Evolutionary conservation across 495 filamentous ascomycete genomes (phyloP).

Genomic region (Parachaetomium inaequale): DNA sequence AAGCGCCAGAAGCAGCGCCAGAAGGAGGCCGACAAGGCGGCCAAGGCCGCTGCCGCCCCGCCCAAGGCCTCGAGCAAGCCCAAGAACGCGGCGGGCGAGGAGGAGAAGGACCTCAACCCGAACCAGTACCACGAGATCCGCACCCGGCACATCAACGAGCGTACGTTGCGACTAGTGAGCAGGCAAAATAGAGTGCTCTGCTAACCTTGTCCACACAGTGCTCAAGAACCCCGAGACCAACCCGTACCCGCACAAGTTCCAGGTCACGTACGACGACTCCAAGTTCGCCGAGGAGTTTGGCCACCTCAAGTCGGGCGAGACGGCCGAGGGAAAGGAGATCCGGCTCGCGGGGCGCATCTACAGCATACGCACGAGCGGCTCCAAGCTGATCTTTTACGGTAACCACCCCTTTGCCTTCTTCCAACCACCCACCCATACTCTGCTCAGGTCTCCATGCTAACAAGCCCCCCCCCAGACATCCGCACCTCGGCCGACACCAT

Average conservation of each 20-base stretch:
- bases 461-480: constrained; percentile 51
- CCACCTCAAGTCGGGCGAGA: constrained; percentile 80
- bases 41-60: constrained; percentile 74
- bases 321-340: constrained; percentile 65
- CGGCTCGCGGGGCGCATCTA: constrained; percentile 81
- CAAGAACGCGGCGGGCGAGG: constrained; percentile 47
- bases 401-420: neutral
- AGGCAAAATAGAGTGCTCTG: neutral
- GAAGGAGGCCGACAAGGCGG: constrained; percentile 80
- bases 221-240: constrained; percentile 74
- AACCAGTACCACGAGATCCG: constrained; percentile 97
- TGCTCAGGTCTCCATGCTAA: neutral
- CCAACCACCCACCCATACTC: neutral
- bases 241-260: constrained; percentile 97
- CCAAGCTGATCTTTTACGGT: constrained; percentile 85
- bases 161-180: no score
- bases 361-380: constrained; percentile 76
- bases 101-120: constrained; percentile 65
- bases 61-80: constrained; percentile 65
- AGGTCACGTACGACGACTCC: constrained; percentile 71
- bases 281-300: constrained; percentile 73
- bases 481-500: constrained; percentile 50
- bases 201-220: constrained; percentile 36
- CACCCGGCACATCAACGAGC: constrained; percentile 76
- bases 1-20: constrained; percentile 89